These are phyloP conservation scores for Colletotrichum tofieldiae DNA, from an alignment of 2,329 filamentous ascomycete species.

Conservation along the genomic window DNA sequence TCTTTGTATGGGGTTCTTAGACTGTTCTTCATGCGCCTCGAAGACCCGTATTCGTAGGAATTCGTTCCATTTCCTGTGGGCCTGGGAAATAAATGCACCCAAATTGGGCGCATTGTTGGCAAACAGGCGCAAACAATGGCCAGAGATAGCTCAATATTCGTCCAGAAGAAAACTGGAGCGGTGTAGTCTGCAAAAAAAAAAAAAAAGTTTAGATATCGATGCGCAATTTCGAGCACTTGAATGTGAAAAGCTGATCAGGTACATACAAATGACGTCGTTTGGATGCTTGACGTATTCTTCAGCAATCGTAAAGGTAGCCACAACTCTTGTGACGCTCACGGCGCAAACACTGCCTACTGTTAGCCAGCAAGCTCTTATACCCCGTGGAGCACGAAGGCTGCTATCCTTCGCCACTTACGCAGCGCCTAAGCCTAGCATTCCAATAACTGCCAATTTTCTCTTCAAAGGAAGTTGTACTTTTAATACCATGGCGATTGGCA, in stretches of 20 bases:
- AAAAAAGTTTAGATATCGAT: not conserved
- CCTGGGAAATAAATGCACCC: constrained; percentile 42
- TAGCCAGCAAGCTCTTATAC: not conserved
- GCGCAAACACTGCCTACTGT: constrained; percentile 32
- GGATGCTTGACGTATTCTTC: constrained; percentile 44
- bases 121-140: constrained; percentile 58
- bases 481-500: constrained; percentile 49
- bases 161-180: constrained; percentile 54
- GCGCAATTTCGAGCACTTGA: not conserved
- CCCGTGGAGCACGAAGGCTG: constrained; percentile 7
- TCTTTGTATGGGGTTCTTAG: constrained; percentile 30
- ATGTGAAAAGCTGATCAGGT: no score
- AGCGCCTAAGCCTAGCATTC: constrained; percentile 48
- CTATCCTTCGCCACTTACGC: constrained; percentile 38
- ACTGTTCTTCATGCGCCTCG: constrained; percentile 25
- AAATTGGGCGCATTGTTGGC: constrained; percentile 54
- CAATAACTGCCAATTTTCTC: constrained; percentile 48
- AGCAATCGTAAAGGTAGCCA: constrained; percentile 45
- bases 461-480: constrained; percentile 46
- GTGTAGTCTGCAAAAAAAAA: constrained; percentile 45
- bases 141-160: constrained; percentile 58
- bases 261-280: constrained; percentile 49
- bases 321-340: constrained; percentile 43
- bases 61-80: constrained; percentile 8
- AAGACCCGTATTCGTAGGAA: constrained; percentile 36